phyloP scores from a whole-genome alignment of 1,139 yeast species.

The Yamadazyma taylorii region DNA sequence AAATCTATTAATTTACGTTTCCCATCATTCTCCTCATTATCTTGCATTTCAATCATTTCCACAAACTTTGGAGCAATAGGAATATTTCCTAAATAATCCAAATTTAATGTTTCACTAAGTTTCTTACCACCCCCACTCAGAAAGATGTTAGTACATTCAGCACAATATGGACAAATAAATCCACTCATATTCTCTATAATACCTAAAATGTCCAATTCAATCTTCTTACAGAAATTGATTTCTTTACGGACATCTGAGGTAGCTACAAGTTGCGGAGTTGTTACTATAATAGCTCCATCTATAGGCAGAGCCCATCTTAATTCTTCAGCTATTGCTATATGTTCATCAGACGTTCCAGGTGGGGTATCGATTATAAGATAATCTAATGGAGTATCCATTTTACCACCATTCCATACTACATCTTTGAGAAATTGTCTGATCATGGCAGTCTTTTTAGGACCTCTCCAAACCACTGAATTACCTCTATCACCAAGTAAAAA shows the following conservation, averaged over 20 bases:
- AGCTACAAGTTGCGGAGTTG: constrained; percentile 56
- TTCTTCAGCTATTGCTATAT: constrained; percentile 94
- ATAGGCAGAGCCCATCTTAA: constrained; percentile 53
- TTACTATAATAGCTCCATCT: constrained; percentile 50
- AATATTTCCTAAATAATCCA: constrained; percentile 78
- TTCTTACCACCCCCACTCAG: constrained; percentile 90
- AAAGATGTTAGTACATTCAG: constrained; percentile 88
- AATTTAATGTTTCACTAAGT: constrained; percentile 58
- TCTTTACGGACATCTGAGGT: constrained; percentile 54
- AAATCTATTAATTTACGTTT: constrained; percentile 29
- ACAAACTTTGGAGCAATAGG: constrained; percentile 95
- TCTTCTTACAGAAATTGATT: constrained; percentile 47
- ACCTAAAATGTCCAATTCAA: constrained; percentile 43
- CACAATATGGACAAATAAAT: constrained; percentile 68
- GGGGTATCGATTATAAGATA: constrained; percentile 94
- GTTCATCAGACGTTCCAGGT: constrained; percentile 68
- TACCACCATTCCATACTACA: constrained; percentile 77
- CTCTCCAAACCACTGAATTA: constrained; percentile 95
- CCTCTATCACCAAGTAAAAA: constrained; percentile 81
- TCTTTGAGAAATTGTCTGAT: constrained; percentile 88
- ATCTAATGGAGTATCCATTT: constrained; percentile 52
- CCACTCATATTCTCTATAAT: constrained; percentile 52
- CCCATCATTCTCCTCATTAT: constrained; percentile 17
- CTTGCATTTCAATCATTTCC: constrained; percentile 70
- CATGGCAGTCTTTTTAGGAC: constrained; percentile 98